Conservation (phyloP, 1,284 basidiomycete species). For the Neolentinus lepideus region DNA sequence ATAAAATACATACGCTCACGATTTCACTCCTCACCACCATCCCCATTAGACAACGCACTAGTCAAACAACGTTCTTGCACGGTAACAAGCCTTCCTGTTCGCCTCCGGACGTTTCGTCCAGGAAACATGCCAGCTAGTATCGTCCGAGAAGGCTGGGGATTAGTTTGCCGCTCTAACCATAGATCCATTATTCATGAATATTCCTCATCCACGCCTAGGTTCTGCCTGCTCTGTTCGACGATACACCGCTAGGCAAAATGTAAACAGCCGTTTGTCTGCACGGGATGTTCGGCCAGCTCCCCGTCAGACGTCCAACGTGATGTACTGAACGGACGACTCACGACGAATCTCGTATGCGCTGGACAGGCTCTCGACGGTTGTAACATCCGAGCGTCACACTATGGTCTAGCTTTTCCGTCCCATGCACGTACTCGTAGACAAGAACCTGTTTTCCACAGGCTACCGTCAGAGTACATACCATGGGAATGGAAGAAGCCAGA, state of each 20-base stretch:
- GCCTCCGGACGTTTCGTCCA: not conserved
- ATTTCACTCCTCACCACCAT: not conserved
- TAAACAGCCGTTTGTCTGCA: no score
- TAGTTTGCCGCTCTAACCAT: no score
- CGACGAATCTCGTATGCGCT: no score
- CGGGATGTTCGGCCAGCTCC: no score
- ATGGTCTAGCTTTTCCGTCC: conserved; percentile 22
- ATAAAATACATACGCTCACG: not conserved
- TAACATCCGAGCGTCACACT: not conserved
- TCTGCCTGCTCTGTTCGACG: no score
- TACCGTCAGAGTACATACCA: conserved; percentile 24
- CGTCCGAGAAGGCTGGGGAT: no score
- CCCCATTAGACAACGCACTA: not conserved
- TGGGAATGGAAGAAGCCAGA: conserved; percentile 31
- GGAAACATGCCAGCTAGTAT: no score
- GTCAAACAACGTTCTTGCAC: not conserved
- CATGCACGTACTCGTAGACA: conserved; percentile 17
- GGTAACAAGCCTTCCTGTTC: not conserved
- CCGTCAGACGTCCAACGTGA: no score
- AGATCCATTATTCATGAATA: no score
- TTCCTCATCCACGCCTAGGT: no score
- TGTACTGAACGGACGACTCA: no score
- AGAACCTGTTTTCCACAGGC: conserved; percentile 9
- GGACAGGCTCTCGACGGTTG: not conserved
- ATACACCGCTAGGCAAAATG: no score